Conservation (phyloP, 306 rosid genomes). For the Quillaja saponaria region DNA sequence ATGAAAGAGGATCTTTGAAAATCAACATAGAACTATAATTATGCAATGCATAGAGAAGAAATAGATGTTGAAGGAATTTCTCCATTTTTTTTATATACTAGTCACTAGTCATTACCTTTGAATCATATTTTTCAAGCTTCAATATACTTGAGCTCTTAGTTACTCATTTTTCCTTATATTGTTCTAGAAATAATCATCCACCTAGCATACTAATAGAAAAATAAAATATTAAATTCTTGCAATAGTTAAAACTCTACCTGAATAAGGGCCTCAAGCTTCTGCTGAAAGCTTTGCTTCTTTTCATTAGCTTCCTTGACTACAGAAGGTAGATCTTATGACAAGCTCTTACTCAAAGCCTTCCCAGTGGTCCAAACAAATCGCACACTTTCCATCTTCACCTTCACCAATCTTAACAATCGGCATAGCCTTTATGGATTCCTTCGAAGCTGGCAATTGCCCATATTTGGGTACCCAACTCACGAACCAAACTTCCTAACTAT, state of each 20-base stretch:
- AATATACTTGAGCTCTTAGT: too few relatives aligned
- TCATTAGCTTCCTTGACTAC: conserved; percentile 63
- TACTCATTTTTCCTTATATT: too few relatives aligned
- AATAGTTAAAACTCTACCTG: conserved; percentile 59
- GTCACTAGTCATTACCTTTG: too few relatives aligned
- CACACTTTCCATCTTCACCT: conserved; percentile 51
- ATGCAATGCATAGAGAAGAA: too few relatives aligned
- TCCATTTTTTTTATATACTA: too few relatives aligned
- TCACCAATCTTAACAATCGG: conserved; percentile 39
- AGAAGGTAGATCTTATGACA: conserved; percentile 77
- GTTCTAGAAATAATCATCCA: too few relatives aligned
- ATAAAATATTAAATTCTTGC: too few relatives aligned
- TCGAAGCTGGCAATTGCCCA: conserved; percentile 75
- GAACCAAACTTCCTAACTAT: conserved; percentile 56
- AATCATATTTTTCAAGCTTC: too few relatives aligned
- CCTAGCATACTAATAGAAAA: too few relatives aligned
- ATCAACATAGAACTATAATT: too few relatives aligned
- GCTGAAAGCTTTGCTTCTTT: conserved; percentile 56
- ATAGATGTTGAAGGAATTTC: too few relatives aligned
- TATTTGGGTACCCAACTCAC: conserved; percentile 37
- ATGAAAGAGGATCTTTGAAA: too few relatives aligned
- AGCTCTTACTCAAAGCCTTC: conserved; percentile 73
- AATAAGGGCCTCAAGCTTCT: conserved; percentile 57
- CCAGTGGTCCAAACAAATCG: conserved; percentile 72
- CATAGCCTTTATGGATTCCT: conserved; percentile 68